Evolutionary conservation across 2,329 filamentous ascomycete genomes (phyloP), one percentile per base, ranked within the genome.

Genomic region (Lecanicillium sp.): DNA sequence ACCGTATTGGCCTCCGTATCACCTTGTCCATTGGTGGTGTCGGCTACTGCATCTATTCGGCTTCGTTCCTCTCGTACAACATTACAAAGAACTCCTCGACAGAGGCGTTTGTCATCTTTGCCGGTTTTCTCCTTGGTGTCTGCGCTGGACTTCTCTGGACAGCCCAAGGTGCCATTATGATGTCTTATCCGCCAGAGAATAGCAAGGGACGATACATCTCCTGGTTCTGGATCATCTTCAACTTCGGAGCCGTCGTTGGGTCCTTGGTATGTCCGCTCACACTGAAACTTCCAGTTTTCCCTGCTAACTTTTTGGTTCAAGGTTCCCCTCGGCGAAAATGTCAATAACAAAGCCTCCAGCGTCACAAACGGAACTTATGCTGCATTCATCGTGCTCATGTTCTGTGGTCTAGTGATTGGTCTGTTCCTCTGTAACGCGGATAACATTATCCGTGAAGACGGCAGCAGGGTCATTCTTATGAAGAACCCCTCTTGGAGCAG

Each of bases 191-290:
- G 2, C 69, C 75, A 14, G 89, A 95, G 63, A 61, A 76, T 22
- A 75, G 78, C 47, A 95, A 95, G 70, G 89, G 89, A 31, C 80
- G 81, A 43, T 95, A 88, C 59, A 94, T 95, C 58, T 84, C 84
- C 44, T 80, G 79, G 67, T 95, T 95, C 65, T 95, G 89, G 89
- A 80, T 88, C 58, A 94, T 95, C 53, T 95, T 95, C 72, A 95
- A 95, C 62, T 62, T 89, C 43, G 89, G 89, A 50, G 88, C 80
- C 51, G 88, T 95, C 44, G 86, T 95, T 58, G 89, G 89, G 45
- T 79, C 81, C 53, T 61, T 81, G 51, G n/a, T n/a, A n/a, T n/a
- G n/a, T n/a, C n/a, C n/a, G n/a, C n/a, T n/a, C n/a, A n/a, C n/a
- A n/a, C n/a, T n/a, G n/a, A n/a, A n/a, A n/a, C n/a, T n/a, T n/a